Evolutionary conservation across 1,284 basidiomycete genomes (phyloP).

Genomic region (Spongispora temasekensis): DNA sequence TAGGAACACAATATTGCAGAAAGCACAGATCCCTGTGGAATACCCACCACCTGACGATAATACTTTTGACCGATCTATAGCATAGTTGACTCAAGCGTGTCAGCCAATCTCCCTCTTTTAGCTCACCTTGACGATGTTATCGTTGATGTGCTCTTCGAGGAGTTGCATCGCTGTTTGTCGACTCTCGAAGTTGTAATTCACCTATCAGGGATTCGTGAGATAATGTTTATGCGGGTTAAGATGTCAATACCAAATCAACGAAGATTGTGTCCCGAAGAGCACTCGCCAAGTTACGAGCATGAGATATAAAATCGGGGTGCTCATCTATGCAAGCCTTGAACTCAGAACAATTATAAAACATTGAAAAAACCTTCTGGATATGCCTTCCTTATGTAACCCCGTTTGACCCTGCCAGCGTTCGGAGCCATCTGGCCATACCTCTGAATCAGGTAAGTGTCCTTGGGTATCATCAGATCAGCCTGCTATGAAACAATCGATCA

Average conservation of each 20-base stretch:
- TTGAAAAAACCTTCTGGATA: constrained; percentile 57
- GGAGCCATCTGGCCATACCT: constrained; percentile 62
- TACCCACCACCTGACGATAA: constrained; percentile 87
- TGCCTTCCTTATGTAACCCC: constrained; percentile 62
- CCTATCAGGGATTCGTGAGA: constrained; percentile 38
- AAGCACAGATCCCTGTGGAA: constrained; percentile 93
- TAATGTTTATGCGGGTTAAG: not conserved
- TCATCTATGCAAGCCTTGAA: constrained; percentile 57
- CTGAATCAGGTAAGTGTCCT: constrained; percentile 70
- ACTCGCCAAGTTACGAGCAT: constrained; percentile 66
- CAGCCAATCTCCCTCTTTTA: not conserved
- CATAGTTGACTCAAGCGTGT: not conserved
- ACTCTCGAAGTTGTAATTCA: constrained; percentile 59
- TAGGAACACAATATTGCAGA: constrained; percentile 90
- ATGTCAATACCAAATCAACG: constrained; percentile 71
- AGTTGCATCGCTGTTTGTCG: constrained; percentile 69
- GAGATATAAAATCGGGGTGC: constrained; percentile 69
- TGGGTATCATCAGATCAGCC: not conserved
- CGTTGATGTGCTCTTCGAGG: constrained; percentile 86
- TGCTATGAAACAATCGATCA: not conserved
- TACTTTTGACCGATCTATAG: constrained; percentile 74
- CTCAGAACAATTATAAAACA: not conserved
- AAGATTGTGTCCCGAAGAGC: constrained; percentile 79
- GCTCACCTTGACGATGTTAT: constrained; percentile 86
- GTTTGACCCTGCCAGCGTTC: constrained; percentile 51